phyloP scores from a whole-genome alignment of 2,329 filamentous ascomycete species.

The Fusarium zealandicum region DNA sequence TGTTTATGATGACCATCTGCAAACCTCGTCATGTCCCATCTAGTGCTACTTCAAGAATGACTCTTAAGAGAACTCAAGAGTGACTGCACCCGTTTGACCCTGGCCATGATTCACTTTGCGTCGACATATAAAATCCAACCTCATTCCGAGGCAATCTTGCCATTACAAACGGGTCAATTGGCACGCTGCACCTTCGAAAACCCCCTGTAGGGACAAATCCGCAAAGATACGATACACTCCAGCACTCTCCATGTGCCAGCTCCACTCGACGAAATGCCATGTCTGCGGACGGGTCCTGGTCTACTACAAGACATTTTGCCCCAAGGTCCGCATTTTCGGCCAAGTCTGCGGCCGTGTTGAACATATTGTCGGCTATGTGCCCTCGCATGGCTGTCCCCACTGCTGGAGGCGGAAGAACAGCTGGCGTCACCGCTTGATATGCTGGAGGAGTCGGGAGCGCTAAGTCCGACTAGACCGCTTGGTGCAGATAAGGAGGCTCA shows the following conservation, averaged over 20 bases:
- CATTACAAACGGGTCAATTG: no score
- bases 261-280: slow-evolving; percentile 7
- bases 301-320: slow-evolving; percentile 2
- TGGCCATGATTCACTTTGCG: no score
- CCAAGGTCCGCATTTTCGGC: neutral
- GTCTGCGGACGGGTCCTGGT: neutral
- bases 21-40: neutral
- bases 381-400: neutral
- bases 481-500: neutral
- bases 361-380: neutral
- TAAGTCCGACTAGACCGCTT: slow-evolving; percentile 3
- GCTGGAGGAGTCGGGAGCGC: slow-evolving; percentile 1
- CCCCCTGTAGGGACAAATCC: no score
- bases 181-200: no score
- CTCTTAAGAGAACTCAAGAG: no score
- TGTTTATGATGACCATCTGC: no score
- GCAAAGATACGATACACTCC: no score
- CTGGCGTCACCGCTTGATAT: neutral
- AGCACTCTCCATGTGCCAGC: slow-evolving; percentile 2
- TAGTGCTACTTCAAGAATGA: no score
- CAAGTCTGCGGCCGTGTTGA: slow-evolving; percentile 4
- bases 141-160: slow-evolving; percentile 32
- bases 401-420: slow-evolving; percentile 6
- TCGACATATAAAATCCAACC: neutral
- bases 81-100: no score